Evolutionary conservation across 352 stramenopile genomes (phyloP).

Genomic region (Phytophthora kernoviae): DNA sequence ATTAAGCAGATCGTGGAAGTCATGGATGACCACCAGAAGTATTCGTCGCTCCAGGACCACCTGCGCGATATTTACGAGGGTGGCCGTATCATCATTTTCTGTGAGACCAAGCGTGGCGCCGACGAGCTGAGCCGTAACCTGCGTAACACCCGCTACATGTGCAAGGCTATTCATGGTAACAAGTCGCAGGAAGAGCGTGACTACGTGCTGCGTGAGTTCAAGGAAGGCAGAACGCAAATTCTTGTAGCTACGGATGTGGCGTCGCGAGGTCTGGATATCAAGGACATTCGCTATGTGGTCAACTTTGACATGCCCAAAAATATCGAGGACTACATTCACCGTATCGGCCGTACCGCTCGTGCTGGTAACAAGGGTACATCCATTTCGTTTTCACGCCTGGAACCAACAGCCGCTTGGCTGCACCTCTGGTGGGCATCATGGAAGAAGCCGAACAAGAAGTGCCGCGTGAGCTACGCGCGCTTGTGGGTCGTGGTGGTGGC

Average conservation of each 20-base stretch:
- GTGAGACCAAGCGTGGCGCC: conserved; percentile 98
- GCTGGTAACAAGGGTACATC: conserved; percentile 94
- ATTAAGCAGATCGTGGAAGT: conserved; percentile 98
- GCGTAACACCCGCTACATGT: conserved; percentile 93
- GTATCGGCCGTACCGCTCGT: conserved; percentile 98
- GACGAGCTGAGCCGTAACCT: conserved; percentile 97
- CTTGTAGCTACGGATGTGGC: conserved; percentile 99
- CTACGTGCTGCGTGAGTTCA: conserved; percentile 98
- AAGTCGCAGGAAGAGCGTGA: conserved; percentile 98
- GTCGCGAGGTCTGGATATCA: conserved; percentile 98
- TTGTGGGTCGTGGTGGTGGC: conserved; percentile 65
- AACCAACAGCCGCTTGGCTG: conserved; percentile 84
- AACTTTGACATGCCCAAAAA: conserved; percentile 99
- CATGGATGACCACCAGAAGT: conserved; percentile 97
- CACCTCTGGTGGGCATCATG: conserved; percentile 90
- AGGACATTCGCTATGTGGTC: conserved; percentile 99
- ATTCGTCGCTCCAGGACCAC: conserved; percentile 87
- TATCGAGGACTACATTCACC: conserved; percentile 98
- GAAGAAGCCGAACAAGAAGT: conserved; percentile 89
- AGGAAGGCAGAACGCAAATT: conserved; percentile 93
- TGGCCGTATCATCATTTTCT: conserved; percentile 98
- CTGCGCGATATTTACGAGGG: conserved; percentile 89
- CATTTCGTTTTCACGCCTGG: conserved; percentile 94
- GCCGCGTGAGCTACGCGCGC: conserved; percentile 78
- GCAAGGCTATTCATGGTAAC: conserved; percentile 98